These are phyloP conservation scores for Brettanomyces nanus DNA, from an alignment of 805 yeast genomes.

Conservation along the genomic window DNA sequence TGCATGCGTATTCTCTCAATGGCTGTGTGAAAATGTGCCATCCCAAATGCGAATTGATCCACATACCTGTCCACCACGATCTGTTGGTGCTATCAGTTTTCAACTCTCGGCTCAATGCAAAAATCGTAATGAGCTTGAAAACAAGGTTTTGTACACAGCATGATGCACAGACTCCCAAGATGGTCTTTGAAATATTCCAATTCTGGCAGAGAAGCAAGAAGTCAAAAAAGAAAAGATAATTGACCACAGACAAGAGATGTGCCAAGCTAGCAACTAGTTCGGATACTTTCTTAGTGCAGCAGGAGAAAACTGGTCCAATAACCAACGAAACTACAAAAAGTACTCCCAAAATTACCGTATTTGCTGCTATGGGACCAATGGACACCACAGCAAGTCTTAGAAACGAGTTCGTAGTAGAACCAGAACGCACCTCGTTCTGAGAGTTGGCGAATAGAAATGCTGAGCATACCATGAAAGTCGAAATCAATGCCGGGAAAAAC, in stretches of 20 bases:
- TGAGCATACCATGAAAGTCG: conserved; percentile 27
- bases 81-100: conserved; percentile 50
- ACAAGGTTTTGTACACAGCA: conserved; percentile 50
- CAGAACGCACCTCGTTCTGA: conserved; percentile 35
- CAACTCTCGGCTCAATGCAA: conserved; percentile 54
- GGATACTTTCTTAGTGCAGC: conserved; percentile 39
- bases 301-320: conserved; percentile 41
- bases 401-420: conserved; percentile 31
- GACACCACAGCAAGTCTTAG: conserved; percentile 37
- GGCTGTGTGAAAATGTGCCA: conserved; percentile 58
- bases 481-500: conserved; percentile 30
- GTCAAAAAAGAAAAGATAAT: conserved; percentile 50
- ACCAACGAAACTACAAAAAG: conserved; percentile 38
- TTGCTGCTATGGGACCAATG: conserved; percentile 38
- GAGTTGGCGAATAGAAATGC: conserved; percentile 50
- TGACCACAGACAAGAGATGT: conserved; percentile 44
- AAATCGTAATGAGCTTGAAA: conserved; percentile 40
- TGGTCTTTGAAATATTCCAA: conserved; percentile 51
- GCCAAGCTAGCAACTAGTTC: conserved; percentile 46
- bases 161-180: conserved; percentile 53
- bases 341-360: conserved; percentile 31
- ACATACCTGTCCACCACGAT: conserved; percentile 77
- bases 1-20: conserved; percentile 53
- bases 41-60: conserved; percentile 58
- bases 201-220: conserved; percentile 60